Evolutionary conservation across 2,329 filamentous ascomycete genomes (phyloP), one percentile per base, ranked within the genome.

Genomic region (Gaeumannomyces sp.): DNA sequence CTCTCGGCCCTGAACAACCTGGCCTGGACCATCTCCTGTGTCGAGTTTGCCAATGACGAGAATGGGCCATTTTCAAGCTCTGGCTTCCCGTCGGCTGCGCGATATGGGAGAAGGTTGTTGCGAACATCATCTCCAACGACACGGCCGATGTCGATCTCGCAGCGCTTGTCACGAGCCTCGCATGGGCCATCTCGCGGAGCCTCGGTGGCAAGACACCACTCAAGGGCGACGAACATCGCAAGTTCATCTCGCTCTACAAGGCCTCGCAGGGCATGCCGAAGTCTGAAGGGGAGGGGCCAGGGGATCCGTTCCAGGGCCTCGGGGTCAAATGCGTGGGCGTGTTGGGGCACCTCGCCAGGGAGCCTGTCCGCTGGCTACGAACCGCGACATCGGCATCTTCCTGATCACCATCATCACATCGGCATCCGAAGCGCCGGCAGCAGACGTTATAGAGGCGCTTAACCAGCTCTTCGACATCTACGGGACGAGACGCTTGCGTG

Each of bases 401-500:
- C 77, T 90, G 61, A 68, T 89, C 64, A 84, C 81, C 2, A 73
- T 86, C 6, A 74, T 89, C 38, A 76, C 80, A n/a, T 61, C 64
- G 14, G 62, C 57, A 31, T 86, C 85, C 2, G 85, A 89, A 4
- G 50, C 56, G 28, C 31, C 53, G 25, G 25, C 31, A 7, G 86
- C 85, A 1, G 84, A 88, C 60, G 79, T 80, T 6, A 80, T 90
- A 38, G 87, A 90, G 75, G 84, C 85, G 22, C 76, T 90, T 59
- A 85, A 89, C 74, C 85, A 89, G 73, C 67, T 90, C 25, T 88
- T 89, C 69, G 88, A 90, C 69, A 80, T 90, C 10, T 90, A 90
- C 74, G 83, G 81, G 85, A 90, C 71, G 85, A 87, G 72, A 79
- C 78, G 16, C 80, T 78, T 64, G 76, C 80, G 14, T 87, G 83